Conservation (phyloP, 164 flowering plant genomes). For the Vitis rupestris region DNA sequence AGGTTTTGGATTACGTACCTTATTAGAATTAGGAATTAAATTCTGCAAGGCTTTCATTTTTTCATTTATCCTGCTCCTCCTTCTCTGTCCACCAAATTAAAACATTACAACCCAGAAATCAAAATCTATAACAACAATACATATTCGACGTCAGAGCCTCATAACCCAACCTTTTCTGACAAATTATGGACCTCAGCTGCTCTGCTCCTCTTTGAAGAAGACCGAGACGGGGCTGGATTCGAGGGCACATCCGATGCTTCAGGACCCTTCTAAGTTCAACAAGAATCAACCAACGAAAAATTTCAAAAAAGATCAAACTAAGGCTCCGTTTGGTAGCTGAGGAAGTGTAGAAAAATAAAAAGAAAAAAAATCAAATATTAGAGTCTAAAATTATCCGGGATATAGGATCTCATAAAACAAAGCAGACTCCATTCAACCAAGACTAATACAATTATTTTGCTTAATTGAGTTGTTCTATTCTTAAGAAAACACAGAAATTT, state of each 20-base stretch:
- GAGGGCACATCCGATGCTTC: conserved; percentile 43
- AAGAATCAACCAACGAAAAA: not conserved
- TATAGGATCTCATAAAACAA: too few species aligned
- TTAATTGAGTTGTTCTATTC: too few species aligned
- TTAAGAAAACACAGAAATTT: too few species aligned
- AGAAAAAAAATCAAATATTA: not conserved
- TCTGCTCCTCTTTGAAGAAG: conserved; percentile 75
- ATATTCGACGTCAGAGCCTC: not conserved
- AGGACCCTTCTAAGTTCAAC: conserved; percentile 35
- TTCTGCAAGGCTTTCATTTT: conserved; percentile 91
- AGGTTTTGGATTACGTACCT: conserved; percentile 32
- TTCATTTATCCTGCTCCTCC: conserved; percentile 88
- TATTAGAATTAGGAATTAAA: conserved; percentile 78
- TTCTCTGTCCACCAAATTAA: conserved; percentile 51
- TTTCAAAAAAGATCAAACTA: not conserved
- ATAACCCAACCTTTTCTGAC: conserved; percentile 66
- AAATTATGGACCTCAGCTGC: conserved; percentile 89
- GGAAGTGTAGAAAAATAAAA: not conserved
- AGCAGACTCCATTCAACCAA: not conserved
- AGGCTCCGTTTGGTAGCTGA: not conserved
- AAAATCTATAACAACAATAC: not conserved
- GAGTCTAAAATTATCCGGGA: too few species aligned
- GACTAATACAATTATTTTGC: too few species aligned
- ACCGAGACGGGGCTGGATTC: conserved; percentile 29
- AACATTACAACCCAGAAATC: not conserved